These are phyloP conservation scores for Myxozyma nipponensis DNA, from an alignment of 805 yeast genomes.

Conservation along the genomic window DNA sequence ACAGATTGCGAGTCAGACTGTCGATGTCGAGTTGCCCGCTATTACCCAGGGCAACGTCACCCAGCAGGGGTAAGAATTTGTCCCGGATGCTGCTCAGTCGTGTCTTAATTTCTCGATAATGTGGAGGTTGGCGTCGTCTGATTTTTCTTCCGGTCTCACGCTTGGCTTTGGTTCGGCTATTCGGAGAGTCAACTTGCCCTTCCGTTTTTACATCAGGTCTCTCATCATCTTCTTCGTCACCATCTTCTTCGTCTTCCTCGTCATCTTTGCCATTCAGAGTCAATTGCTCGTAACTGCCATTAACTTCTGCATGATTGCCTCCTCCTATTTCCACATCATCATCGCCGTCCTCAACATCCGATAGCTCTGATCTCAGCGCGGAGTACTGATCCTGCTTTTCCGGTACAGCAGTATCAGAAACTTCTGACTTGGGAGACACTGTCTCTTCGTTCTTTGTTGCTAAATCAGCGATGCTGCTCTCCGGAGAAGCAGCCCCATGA, in stretches of 20 bases:
- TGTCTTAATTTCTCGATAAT: constrained; percentile 16
- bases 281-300: too few species aligned
- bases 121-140: constrained; percentile 26
- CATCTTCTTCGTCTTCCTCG: constrained; percentile 4
- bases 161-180: constrained; percentile 1
- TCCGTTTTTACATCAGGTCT: background rate
- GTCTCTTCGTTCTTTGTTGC: too few species aligned
- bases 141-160: constrained; percentile 8
- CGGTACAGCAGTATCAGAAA: too few species aligned
- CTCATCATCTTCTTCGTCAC: constrained; percentile 4
- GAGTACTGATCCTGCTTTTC: too few species aligned
- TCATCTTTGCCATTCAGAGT: background rate
- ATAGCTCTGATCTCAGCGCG: too few species aligned
- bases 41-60: constrained; percentile 26
- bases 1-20: constrained; percentile 6
- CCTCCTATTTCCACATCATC: too few species aligned
- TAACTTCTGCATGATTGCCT: too few species aligned
- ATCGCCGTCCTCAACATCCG: too few species aligned
- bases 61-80: constrained; percentile 25
- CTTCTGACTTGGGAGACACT: too few species aligned
- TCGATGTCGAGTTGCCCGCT: constrained; percentile 22
- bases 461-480: too few species aligned
- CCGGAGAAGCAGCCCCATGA: too few species aligned
- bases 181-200: background rate
- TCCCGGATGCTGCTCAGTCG: constrained; percentile 19